These are phyloP conservation scores for Colletotrichum echinochloae DNA, from an alignment of 2,329 filamentous ascomycete species.

Conservation along the genomic window DNA sequence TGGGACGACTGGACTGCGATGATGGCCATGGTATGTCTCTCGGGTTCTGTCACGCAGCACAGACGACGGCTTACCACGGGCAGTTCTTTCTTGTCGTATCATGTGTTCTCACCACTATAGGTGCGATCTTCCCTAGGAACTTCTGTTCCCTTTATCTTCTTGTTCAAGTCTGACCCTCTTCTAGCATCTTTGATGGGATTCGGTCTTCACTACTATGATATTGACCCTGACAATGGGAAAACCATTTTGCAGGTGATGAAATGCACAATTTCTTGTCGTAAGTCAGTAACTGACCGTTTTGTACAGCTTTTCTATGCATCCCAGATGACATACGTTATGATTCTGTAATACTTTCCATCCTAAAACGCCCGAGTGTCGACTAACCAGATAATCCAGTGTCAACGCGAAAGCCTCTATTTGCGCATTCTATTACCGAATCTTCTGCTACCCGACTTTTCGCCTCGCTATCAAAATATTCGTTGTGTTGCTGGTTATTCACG, in stretches of 20 bases:
- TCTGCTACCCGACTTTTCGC: conserved; percentile 8
- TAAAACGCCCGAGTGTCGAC: too few relatives aligned
- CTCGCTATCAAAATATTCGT: neutral
- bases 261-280: neutral
- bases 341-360: too few relatives aligned
- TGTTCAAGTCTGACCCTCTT: neutral
- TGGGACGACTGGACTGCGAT: conserved; percentile 38
- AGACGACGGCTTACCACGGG: too few relatives aligned
- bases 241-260: neutral
- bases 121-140: too few relatives aligned
- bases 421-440: neutral
- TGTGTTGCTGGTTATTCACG: conserved; percentile 25
- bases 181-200: neutral
- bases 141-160: too few relatives aligned
- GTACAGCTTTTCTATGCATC: neutral
- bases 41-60: too few relatives aligned
- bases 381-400: too few relatives aligned
- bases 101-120: too few relatives aligned
- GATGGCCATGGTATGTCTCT: conserved; percentile 4
- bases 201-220: neutral
- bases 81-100: too few relatives aligned
- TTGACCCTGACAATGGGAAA: neutral
- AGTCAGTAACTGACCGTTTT: neutral
- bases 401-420: neutral
- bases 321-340: too few relatives aligned